Evolutionary conservation across 2,329 filamentous ascomycete species (phyloP).

Genomic region (Colletotrichum sp.): DNA sequence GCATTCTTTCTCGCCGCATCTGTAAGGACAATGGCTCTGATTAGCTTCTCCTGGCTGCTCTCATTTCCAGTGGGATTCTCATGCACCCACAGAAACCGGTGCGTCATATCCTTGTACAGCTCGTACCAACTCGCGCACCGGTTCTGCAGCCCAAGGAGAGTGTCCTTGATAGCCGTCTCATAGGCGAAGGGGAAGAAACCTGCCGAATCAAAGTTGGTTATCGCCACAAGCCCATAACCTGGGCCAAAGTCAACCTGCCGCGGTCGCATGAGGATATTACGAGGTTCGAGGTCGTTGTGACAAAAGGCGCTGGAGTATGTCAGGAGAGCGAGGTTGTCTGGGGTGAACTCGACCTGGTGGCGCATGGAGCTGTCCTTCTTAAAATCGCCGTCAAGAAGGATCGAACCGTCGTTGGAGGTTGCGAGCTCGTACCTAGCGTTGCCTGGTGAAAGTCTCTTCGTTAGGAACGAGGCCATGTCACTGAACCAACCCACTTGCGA

Average conservation of each 20-base stretch:
- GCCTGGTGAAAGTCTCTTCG: not conserved
- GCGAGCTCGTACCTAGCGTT: not conserved
- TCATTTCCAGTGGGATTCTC: not conserved
- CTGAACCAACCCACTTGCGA: not conserved
- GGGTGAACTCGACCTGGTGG: not conserved
- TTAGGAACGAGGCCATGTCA: not conserved
- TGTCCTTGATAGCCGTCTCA: not conserved
- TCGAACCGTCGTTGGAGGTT: not conserved
- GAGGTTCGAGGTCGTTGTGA: slow-evolving; percentile 10
- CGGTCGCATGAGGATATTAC: not conserved
- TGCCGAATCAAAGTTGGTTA: not conserved
- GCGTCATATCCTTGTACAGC: not conserved
- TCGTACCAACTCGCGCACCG: not conserved
- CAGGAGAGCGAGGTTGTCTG: not conserved
- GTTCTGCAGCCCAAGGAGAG: not conserved
- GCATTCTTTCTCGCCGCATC: not conserved
- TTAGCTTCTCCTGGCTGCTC: not conserved
- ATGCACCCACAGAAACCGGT: not conserved
- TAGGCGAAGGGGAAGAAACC: not conserved
- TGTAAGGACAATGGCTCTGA: not conserved
- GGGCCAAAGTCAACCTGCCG: not conserved
- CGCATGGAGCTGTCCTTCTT: not conserved
- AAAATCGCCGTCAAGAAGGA: not conserved
- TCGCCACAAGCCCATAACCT: not conserved
- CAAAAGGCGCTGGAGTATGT: not conserved